Conservation (phyloP, 495 filamentous ascomycete genomes). For the Neurospora sublineolata region DNA sequence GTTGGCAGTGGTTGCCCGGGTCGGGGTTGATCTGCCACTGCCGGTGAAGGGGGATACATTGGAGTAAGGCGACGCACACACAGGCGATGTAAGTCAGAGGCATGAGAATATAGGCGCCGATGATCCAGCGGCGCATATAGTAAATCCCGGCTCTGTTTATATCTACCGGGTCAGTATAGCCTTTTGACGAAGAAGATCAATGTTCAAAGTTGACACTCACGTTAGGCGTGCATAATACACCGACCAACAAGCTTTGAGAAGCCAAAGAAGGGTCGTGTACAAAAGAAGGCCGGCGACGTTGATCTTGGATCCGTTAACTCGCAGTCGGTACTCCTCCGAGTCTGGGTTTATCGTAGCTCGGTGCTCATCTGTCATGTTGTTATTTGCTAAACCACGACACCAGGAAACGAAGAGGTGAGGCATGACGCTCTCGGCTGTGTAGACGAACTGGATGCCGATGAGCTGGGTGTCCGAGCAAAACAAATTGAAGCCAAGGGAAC, state of each 20-base stretch:
- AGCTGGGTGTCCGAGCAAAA: no score
- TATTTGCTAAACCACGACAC: slow-evolving; percentile 36
- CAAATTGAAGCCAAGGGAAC: slow-evolving; percentile 5
- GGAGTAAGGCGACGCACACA: slow-evolving; percentile 27
- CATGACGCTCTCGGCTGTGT: slow-evolving; percentile 24
- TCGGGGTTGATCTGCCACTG: slow-evolving; percentile 50
- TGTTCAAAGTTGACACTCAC: slow-evolving; percentile 17
- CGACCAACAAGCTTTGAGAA: slow-evolving; percentile 46
- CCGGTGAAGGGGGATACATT: slow-evolving; percentile 37
- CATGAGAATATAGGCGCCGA: slow-evolving; percentile 34
- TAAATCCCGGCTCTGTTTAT: slow-evolving; percentile 27
- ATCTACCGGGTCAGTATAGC: not conserved
- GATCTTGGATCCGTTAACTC: slow-evolving; percentile 45
- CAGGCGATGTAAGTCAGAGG: slow-evolving; percentile 39
- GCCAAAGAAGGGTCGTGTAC: slow-evolving; percentile 46
- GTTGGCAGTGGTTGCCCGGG: slow-evolving; percentile 33
- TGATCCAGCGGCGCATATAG: slow-evolving; percentile 34
- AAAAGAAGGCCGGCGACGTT: slow-evolving; percentile 45
- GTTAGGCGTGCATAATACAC: slow-evolving; percentile 47
- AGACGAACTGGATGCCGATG: slow-evolving; percentile 26
- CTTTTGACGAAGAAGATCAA: no score
- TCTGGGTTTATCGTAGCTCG: slow-evolving; percentile 27
- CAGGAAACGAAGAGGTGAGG: slow-evolving; percentile 19
- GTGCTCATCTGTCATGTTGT: slow-evolving; percentile 40
- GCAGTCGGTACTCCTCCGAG: slow-evolving; percentile 33